Conservation (phyloP, 179 eudicot genomes). For the Amaranthus tricolor region DNA sequence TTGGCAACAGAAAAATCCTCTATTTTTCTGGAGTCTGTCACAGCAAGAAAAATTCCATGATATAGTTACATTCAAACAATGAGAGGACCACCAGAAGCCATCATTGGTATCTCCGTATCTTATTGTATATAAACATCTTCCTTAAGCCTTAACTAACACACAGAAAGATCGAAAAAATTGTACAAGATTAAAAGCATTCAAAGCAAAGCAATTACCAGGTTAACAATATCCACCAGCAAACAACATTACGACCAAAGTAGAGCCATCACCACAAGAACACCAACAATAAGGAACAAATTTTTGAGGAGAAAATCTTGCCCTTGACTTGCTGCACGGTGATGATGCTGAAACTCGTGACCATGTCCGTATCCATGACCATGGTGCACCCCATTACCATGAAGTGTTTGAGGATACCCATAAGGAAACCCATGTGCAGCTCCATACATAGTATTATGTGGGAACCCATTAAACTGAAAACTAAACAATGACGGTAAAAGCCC, state of each 20-base stretch:
- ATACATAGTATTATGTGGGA: constrained; percentile 39
- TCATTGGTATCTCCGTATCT: constrained; percentile 13
- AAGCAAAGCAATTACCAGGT: constrained; percentile 21
- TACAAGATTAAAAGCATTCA: constrained; percentile 10
- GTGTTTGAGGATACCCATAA: constrained; percentile 29
- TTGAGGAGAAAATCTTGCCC: constrained; percentile 36
- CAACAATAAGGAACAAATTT: constrained; percentile 30
- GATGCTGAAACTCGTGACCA: constrained; percentile 23
- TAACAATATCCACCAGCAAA: constrained; percentile 1
- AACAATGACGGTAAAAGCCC: constrained; percentile 51
- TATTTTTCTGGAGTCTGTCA: background rate
- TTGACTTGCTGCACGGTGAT: constrained; percentile 17
- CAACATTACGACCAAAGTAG: constrained; percentile 24
- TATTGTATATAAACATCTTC: constrained; percentile 20
- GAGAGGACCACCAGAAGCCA: background rate
- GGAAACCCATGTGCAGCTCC: constrained; percentile 44
- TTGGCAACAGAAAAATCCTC: background rate
- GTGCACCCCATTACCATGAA: constrained; percentile 22
- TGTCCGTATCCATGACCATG: constrained; percentile 20
- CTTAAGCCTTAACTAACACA: constrained; percentile 11
- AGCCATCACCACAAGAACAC: constrained; percentile 31
- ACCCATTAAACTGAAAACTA: constrained; percentile 57
- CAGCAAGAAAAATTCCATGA: background rate
- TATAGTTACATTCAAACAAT: constrained; percentile 14
- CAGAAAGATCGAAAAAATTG: background rate